These are phyloP conservation scores for Dendrothele bispora DNA, from an alignment of 768 basidiomycete genomes.

Conservation along the genomic window DNA sequence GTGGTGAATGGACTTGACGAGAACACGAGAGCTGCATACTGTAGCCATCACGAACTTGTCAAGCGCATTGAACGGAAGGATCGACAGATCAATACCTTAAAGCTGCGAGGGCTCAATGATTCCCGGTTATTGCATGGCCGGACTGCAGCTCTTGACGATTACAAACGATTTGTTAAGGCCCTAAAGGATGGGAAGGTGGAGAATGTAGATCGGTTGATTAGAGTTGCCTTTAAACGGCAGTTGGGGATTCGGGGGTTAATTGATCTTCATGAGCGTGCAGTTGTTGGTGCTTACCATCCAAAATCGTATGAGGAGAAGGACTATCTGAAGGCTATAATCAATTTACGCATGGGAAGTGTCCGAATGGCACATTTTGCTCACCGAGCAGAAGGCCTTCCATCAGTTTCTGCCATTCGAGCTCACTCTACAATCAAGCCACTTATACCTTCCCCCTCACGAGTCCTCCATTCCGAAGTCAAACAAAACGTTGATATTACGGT, in stretches of 20 bases:
- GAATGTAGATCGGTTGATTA: neutral
- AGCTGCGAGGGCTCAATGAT: neutral
- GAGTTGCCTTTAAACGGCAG: neutral
- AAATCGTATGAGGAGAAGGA: neutral
- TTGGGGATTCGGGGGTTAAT: neutral
- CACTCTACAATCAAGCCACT: neutral
- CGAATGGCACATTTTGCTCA: neutral
- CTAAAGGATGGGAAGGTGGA: neutral
- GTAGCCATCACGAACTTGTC: neutral
- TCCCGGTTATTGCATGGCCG: neutral
- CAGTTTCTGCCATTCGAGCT: neutral
- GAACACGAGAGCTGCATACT: neutral
- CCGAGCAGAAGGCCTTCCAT: neutral
- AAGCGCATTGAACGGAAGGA: neutral
- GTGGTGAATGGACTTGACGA: neutral
- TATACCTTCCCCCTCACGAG: neutral
- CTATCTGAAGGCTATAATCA: neutral
- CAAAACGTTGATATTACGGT: neutral
- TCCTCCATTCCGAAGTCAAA: neutral
- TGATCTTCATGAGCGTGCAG: neutral
- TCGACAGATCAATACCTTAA: neutral
- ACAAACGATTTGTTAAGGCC: too few species aligned
- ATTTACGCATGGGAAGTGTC: neutral
- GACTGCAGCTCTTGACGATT: neutral
- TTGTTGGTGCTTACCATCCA: too few species aligned